Percentiles rank a stretch among this genome's conserved stretches.
These are phyloP conservation scores for Allomyces arbusculus DNA, from an alignment of 192 early-diverging fungal species.

Conservation along the genomic window DNA sequence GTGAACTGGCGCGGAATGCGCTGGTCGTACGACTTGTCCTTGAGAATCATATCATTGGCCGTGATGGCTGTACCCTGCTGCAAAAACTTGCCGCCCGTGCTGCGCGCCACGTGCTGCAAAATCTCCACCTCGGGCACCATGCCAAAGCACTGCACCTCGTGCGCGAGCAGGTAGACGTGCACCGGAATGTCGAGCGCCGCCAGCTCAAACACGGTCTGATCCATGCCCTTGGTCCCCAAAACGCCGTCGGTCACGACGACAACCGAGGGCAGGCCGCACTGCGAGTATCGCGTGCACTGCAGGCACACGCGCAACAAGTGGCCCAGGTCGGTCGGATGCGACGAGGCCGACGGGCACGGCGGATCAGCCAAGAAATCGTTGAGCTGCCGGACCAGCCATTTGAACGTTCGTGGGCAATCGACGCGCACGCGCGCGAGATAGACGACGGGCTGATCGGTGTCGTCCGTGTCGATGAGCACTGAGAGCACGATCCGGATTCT, in stretches of 20 bases:
- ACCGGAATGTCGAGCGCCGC: neutral
- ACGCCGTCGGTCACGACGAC: neutral
- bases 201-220: neutral
- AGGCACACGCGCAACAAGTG: neutral
- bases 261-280: neutral
- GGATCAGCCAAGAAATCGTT: no score
- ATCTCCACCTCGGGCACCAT: neutral
- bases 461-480: no score
- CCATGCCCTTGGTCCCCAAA: neutral
- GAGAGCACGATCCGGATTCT: no score
- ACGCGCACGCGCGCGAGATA: no score
- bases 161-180: neutral
- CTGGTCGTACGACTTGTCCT: neutral
- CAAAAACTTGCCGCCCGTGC: neutral
- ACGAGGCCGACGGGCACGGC: no score
- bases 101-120: neutral
- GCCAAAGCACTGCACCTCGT: neutral
- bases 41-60: neutral
- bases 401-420: no score
- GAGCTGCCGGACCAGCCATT: no score
- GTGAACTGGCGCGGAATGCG: neutral
- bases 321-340: neutral
- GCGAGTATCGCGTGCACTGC: neutral
- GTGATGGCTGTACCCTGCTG: neutral
- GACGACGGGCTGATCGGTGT: no score